phyloP scores from a whole-genome alignment of 2,329 filamentous ascomycete genomes.

The Pestalotiopsis sp. region DNA sequence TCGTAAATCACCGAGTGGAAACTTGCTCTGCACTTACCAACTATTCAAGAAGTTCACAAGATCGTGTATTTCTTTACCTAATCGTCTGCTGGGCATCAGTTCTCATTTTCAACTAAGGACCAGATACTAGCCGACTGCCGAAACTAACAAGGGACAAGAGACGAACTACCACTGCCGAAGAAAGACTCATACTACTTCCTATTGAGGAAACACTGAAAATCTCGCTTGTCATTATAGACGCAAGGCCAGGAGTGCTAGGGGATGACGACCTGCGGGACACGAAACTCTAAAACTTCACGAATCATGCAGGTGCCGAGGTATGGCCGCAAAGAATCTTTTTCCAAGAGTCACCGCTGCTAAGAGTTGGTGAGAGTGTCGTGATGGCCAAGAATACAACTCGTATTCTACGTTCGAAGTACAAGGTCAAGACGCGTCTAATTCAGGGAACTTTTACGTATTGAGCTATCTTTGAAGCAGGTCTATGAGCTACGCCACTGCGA shows the following conservation, averaged over 20 bases:
- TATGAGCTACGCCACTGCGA: not conserved
- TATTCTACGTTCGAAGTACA: too few species aligned
- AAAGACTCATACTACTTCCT: not conserved
- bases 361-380: too few species aligned
- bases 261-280: not conserved
- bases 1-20: too few species aligned
- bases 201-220: not conserved
- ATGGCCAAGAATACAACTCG: too few species aligned
- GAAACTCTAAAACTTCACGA: not conserved
- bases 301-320: not conserved
- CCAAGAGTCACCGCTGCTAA: not conserved
- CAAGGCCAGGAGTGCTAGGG: not conserved
- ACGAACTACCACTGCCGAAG: not conserved
- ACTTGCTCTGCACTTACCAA: too few species aligned
- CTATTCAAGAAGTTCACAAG: too few species aligned
- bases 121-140: not conserved
- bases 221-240: not conserved
- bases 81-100: not conserved
- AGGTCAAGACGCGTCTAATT: too few species aligned
- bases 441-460: too few species aligned
- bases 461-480: too few species aligned
- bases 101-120: not conserved
- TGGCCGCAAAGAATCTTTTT: not conserved
- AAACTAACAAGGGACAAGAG: not conserved
- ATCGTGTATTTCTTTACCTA: too few species aligned